Evolutionary conservation across 495 filamentous ascomycete genomes (phyloP), one percentile per base, ranked within the genome.

Genomic region (Penicillium bovifimosum): DNA sequence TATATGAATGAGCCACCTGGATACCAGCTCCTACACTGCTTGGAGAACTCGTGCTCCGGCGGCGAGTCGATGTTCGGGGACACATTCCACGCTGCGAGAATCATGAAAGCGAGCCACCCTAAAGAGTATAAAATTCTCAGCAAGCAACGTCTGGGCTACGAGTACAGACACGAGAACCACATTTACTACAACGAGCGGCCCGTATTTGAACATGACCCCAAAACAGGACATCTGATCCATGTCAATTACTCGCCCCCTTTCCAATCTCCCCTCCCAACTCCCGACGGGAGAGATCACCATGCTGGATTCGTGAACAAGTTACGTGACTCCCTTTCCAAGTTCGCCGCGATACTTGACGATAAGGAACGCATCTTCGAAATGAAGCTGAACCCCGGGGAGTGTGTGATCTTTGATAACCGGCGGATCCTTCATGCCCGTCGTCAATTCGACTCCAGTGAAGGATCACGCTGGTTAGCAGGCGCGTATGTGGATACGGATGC

Each of bases 21-120:
- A 16, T 77, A 90, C 50, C 92, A 97, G 69, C 72, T 96, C 14
- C 78, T 97, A 5, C 92, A 96, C 65, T 96, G 91, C 58, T 67
- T 96, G 17, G 73, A 84, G 53, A 91, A 91, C 62, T 81, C 79
- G 1, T 81, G 80, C 59, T 71, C 80, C 0, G 89, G 91, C 0
- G 92, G 92, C 46, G 82, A 88, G 57, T 95, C 89, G 0, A 65
- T 93, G 29, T 97, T 96, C 63, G 78, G 78, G 20, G 90, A 96
- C 69, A 71, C 83, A 39, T 76, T 86, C 58, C 66, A 66, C 47
- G 87, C 83, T 6, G 86, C 82, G 0, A n/a, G 58, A 2, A 39
- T 70, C 1, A 59, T 91, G n/a, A 55, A 60, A 24, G 41, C 43
- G 7, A 5, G 31, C 0, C 39, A 54, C 8, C 59, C 59, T 7